Evolutionary conservation across 257 asterid species (phyloP), one percentile per base, ranked within the genome.

Genomic region (Salvia hispanica): DNA sequence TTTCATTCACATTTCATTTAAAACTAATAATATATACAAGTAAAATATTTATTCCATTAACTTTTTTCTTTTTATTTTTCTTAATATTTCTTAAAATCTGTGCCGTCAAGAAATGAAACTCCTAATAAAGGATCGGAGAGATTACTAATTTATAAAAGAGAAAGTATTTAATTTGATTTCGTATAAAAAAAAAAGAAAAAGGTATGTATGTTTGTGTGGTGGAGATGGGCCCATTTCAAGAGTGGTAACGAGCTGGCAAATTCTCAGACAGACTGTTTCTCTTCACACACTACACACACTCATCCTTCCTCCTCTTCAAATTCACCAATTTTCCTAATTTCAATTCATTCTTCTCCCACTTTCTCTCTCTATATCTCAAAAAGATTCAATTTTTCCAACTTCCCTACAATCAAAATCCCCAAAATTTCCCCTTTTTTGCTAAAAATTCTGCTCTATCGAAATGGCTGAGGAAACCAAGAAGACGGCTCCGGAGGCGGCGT

Each of bases 381-480:
- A 48, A 61, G 45, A 46, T 46, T 0, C 31, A 47, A 55, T 67
- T 69, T 58, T 64, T 46, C 34, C 4, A 34, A 25, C 51, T 47
- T 31, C 8, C 8, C 8, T 40, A 21, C 25, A 21, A 7, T 5
- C 8, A 40, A 40, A 34, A 34, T 34, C 37, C 6, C 37, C 37
- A 34, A 34, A 31, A 56, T 3, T 57, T 57, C 50, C 50, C 15
- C 5, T 8, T 31, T 31, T 31, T n/a, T 31, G 44, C 28, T 48
- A 18, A 34, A 46, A 14, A 52, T 58, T 12, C 48, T 54, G 59
- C 56, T 62, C 55, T 39, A 42, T 61, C 52, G 16, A 61, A 64
- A 91, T 90, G 97, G 97, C 96, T 34, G 95, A 86, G 74, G 97
- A 84, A 76, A 86, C 89, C 4, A 88, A 88, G 71, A 72, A 73